These are phyloP conservation scores for Aspergillus glaucus DNA, from an alignment of 2,329 filamentous ascomycete genomes.

Conservation along the genomic window DNA sequence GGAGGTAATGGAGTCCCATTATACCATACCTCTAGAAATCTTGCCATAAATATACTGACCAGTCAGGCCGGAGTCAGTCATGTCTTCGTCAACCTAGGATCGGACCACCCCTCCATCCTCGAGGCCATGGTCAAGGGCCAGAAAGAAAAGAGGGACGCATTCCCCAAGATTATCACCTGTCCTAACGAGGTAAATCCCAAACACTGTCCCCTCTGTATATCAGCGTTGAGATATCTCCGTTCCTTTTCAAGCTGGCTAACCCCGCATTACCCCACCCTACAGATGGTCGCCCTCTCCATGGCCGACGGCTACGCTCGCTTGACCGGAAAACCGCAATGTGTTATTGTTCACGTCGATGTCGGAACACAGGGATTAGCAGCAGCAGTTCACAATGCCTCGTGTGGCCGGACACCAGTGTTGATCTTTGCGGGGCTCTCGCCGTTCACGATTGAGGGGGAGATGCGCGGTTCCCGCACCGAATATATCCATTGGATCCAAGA, in stretches of 20 bases:
- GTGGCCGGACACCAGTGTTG: conserved; percentile 66
- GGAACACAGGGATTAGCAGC: conserved; percentile 73
- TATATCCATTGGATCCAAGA: conserved; percentile 86
- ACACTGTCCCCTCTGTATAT: conserved; percentile 5
- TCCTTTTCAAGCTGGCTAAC: conserved; percentile 5
- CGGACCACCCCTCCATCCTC: conserved; percentile 65
- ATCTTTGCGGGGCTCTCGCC: conserved; percentile 74
- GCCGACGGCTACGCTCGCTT: conserved; percentile 72
- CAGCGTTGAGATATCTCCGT: conserved; percentile 1
- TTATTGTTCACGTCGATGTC: conserved; percentile 76
- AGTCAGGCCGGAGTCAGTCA: conserved; percentile 44
- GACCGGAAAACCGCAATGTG: conserved; percentile 66
- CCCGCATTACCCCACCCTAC: conserved; percentile 8
- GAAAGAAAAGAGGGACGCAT: conserved; percentile 57
- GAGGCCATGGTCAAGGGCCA: conserved; percentile 75
- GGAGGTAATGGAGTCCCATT: conserved; percentile 49
- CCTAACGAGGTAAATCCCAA: conserved; percentile 60
- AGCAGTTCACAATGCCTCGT: conserved; percentile 72
- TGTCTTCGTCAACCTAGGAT: conserved; percentile 51
- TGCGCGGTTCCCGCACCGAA: conserved; percentile 69
- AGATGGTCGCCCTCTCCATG: conserved; percentile 83
- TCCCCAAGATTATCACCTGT: conserved; percentile 70
- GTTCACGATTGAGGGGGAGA: conserved; percentile 70
- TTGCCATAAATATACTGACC: conserved; percentile 2
- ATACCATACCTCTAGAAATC: not conserved